These are phyloP conservation scores for Colletotrichum musae DNA, from an alignment of 2,329 filamentous ascomycete species.

Conservation along the genomic window DNA sequence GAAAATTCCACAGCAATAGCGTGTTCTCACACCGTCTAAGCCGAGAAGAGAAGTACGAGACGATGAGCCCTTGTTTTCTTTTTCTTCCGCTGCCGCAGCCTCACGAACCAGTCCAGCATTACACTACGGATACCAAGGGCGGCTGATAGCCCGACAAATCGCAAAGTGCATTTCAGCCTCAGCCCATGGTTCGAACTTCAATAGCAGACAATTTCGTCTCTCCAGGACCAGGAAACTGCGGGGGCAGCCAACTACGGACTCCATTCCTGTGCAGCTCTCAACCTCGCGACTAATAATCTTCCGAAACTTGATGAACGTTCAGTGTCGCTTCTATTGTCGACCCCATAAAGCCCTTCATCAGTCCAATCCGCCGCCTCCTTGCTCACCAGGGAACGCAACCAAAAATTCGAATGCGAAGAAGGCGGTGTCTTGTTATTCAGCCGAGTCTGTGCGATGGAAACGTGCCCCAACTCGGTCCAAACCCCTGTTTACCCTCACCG, in stretches of 20 bases:
- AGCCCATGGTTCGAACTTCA: neutral
- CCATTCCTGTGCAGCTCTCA: neutral
- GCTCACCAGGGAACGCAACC: conserved; percentile 24
- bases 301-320: conserved; percentile 22
- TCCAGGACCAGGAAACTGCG: neutral
- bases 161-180: too few relatives aligned
- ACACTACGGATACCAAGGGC: neutral
- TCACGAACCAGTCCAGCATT: neutral
- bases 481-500: conserved; percentile 36
- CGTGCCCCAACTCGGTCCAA: conserved; percentile 33
- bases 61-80: conserved; percentile 5
- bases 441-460: conserved; percentile 37
- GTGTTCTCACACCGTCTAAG: neutral
- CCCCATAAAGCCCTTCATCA: conserved; percentile 21
- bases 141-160: too few relatives aligned
- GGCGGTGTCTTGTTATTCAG: conserved; percentile 31
- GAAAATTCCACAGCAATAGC: neutral
- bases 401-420: conserved; percentile 32
- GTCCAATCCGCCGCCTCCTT: conserved; percentile 26
- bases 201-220: neutral
- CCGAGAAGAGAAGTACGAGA: conserved; percentile 20
- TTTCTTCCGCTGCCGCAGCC: conserved; percentile 9
- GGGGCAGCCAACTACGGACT: too few relatives aligned
- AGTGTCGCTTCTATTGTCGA: conserved; percentile 10
- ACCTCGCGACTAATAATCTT: conserved; percentile 12